Base-by-base conservation (phyloP, 1,284 basidiomycete species). In the Ceratobasidium theobromae region DNA sequence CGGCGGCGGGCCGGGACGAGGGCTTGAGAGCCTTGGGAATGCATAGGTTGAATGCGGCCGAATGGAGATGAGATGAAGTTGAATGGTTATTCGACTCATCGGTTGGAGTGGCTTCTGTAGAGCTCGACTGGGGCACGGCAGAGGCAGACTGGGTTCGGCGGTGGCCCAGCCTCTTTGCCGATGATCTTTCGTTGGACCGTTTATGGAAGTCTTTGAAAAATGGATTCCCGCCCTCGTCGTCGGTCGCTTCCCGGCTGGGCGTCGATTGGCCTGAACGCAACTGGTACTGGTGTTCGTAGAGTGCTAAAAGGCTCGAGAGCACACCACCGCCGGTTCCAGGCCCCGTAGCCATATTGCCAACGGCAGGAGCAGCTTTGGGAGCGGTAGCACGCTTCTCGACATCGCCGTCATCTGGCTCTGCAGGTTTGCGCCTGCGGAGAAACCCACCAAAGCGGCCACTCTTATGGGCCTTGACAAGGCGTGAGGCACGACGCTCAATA, bases 291-390 rank as follows among this genome's bases (percentile, higher is more conserved):
- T 78, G 77, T 66, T 81, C 79, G 70, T 86, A 86, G 21, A 86
- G 76, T 11, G 81, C 76, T 30, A 86, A 73, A 43, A 86, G 72
- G 4, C 84, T 76, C 11, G 82, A 81, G 11, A 86, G 77, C 1
- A 86, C 77, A 30, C 84, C 83, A 4, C 76, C 76, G 0, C 69
- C 69, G 33, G 53, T 69, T 18, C 45, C 57, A 23, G 57, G 57
- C 14, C 57, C 57, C 14, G 45, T 40, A 4, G 33, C 21, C 18
- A 51, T 32, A 35, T 49, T 32, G 16, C 33, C 46, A 38, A 46
- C 43, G 12, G 18, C 32, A 18, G 35, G 25, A 6, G 16, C 23
- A 8, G 53, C 6, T 35, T 70, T 25, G 58, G 69, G 46, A 33
- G 46, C 32, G 40, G 52, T 28, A 32, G 68, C 41, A 30, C 53